These are phyloP conservation scores for Turritis glabra DNA, from an alignment of 345 rosid species.

Conservation along the genomic window DNA sequence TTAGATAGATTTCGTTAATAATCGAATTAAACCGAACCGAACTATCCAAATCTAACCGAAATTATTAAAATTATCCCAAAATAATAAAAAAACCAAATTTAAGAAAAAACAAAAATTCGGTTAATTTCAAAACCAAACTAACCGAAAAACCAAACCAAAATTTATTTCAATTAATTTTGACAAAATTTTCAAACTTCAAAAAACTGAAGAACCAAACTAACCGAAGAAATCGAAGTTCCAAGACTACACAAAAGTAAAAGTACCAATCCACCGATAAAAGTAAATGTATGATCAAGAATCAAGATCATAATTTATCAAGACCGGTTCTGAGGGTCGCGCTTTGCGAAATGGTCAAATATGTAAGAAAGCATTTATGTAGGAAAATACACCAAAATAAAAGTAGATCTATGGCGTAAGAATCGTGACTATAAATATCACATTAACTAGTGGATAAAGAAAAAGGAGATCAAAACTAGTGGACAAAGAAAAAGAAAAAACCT, in stretches of 20 bases:
- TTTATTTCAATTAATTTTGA: no score
- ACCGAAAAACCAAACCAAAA: no score
- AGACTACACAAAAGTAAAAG: not conserved
- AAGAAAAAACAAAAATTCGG: no score
- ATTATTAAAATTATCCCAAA: no score
- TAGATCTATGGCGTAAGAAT: not conserved
- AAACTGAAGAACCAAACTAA: no score
- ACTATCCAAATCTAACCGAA: no score
- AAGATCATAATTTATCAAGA: not conserved
- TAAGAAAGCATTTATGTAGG: not conserved
- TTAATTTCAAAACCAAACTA: no score
- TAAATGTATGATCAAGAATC: not conserved
- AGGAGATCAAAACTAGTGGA: constrained; percentile 8
- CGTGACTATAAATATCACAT: not conserved
- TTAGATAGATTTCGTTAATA: no score
- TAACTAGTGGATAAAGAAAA: constrained; percentile 19
- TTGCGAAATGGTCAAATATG: not conserved
- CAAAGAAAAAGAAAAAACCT: not conserved
- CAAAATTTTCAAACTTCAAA: no score
- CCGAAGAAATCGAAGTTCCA: no score
- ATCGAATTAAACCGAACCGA: no score
- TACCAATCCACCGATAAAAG: not conserved
- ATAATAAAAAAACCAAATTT: no score
- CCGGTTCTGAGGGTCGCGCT: not conserved
- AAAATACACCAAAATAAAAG: not conserved